These are phyloP conservation scores for Xylariaceae sp. DNA, from an alignment of 2,329 filamentous ascomycete species.

Conservation along the genomic window DNA sequence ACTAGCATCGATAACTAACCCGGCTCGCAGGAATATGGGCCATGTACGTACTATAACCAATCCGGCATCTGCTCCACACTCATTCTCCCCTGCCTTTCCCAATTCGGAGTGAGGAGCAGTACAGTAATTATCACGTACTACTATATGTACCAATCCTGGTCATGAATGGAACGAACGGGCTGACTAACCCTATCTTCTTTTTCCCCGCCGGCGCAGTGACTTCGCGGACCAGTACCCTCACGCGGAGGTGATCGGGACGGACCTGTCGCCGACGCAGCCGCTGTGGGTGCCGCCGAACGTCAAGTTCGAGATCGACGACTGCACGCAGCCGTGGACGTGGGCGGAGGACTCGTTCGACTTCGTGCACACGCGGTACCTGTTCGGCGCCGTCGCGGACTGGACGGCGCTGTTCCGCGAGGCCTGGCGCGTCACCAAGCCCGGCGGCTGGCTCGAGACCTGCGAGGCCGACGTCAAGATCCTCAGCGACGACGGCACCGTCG, in stretches of 20 bases:
- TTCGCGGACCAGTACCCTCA: conserved; percentile 48
- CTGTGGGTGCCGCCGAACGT: conserved; percentile 61
- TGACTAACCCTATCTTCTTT: background rate
- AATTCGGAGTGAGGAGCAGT: background rate
- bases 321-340: conserved; percentile 53
- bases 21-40: conserved; percentile 39
- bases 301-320: conserved; percentile 65
- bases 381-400: conserved; percentile 47
- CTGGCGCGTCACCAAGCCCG: conserved; percentile 49
- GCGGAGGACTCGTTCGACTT: conserved; percentile 52
- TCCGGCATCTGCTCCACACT: background rate
- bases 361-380: conserved; percentile 58
- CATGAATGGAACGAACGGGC: no score
- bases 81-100: background rate
- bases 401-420: conserved; percentile 52
- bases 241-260: conserved; percentile 54
- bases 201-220: conserved; percentile 46
- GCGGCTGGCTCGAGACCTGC: conserved; percentile 41
- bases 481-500: conserved; percentile 30
- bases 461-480: conserved; percentile 23
- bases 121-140: background rate
- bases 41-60: conserved; percentile 29
- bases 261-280: conserved; percentile 62
- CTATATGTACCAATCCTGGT: no score
- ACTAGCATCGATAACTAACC: background rate